These are phyloP conservation scores for Saxispiralis lemnorum DNA, from an alignment of 495 filamentous ascomycete species.

Conservation along the genomic window DNA sequence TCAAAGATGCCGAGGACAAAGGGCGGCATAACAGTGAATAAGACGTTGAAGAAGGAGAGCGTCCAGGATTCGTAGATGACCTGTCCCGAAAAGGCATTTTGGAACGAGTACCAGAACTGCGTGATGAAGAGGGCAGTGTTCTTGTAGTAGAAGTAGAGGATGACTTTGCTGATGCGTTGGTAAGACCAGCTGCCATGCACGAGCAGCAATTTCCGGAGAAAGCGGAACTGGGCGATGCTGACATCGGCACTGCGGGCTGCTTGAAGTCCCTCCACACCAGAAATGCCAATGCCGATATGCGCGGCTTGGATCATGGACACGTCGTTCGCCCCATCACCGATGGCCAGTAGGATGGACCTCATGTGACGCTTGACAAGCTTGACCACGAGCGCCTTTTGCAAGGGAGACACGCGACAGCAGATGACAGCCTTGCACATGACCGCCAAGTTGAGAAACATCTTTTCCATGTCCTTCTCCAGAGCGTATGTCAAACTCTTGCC, in stretches of 20 bases:
- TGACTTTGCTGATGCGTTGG: slow-evolving; percentile 87
- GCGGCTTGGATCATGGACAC: slow-evolving; percentile 99
- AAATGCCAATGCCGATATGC: slow-evolving; percentile 96
- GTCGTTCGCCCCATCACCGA: slow-evolving; percentile 96
- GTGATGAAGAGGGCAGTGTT: slow-evolving; percentile 98
- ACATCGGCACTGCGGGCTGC: slow-evolving; percentile 93
- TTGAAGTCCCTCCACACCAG: slow-evolving; percentile 95
- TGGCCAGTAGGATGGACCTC: slow-evolving; percentile 80
- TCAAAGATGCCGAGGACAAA: slow-evolving; percentile 94
- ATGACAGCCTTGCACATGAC: slow-evolving; percentile 96
- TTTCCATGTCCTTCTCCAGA: slow-evolving; percentile 85
- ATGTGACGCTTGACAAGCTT: slow-evolving; percentile 96
- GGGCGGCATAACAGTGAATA: slow-evolving; percentile 89
- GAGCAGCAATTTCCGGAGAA: slow-evolving; percentile 79
- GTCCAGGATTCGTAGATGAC: slow-evolving; percentile 99
- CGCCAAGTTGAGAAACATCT: slow-evolving; percentile 80
- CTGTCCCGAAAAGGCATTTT: slow-evolving; percentile 93
- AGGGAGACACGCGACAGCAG: slow-evolving; percentile 95
- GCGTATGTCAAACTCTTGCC: slow-evolving; percentile 89
- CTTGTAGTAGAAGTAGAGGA: slow-evolving; percentile 98
- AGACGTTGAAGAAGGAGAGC: slow-evolving; percentile 95
- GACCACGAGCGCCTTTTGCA: slow-evolving; percentile 95
- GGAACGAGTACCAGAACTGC: slow-evolving; percentile 98
- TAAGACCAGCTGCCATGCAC: slow-evolving; percentile 98
- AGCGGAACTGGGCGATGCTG: slow-evolving; percentile 90